Percentiles rank a stretch among this genome's conserved stretches.
Conservation (phyloP, 768 basidiomycete genomes). For the Gymnopilus dilepis region DNA sequence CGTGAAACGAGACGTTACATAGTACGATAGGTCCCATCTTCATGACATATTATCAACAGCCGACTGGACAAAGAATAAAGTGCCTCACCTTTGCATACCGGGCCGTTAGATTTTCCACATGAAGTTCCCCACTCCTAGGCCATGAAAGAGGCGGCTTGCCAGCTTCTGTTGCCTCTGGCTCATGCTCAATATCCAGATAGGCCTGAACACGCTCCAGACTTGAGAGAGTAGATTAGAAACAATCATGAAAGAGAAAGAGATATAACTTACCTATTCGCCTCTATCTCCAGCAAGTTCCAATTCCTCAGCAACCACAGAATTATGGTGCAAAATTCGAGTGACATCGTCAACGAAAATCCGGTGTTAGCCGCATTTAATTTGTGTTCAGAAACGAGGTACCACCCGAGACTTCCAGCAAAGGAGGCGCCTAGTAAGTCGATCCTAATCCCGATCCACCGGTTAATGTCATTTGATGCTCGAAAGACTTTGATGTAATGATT, state of each 20-base stretch:
- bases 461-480: constrained; percentile 43
- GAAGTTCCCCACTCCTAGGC: constrained; percentile 57
- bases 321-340: constrained; percentile 58
- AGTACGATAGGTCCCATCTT: constrained; percentile 46
- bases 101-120: constrained; percentile 55
- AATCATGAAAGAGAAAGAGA: not conserved
- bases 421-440: constrained; percentile 60
- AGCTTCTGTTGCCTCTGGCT: constrained; percentile 41
- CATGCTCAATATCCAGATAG: constrained; percentile 63
- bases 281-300: constrained; percentile 48
- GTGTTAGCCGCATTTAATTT: constrained; percentile 45
- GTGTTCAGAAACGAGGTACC: constrained; percentile 53
- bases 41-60: not conserved
- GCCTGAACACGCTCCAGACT: constrained; percentile 73
- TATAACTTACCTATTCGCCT: constrained; percentile 30
- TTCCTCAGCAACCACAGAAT: constrained; percentile 56
- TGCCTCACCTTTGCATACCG: constrained; percentile 42
- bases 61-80: not conserved
- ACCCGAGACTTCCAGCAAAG: constrained; percentile 58
- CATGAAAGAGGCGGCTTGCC: constrained; percentile 61
- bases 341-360: constrained; percentile 63
- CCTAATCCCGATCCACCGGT: constrained; percentile 38
- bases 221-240: not conserved
- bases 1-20: constrained; percentile 53
- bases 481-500: constrained; percentile 52